Conservation (phyloP, 225 moss, liverwort and hornwort genomes). For the Straminergon stramineum region DNA sequence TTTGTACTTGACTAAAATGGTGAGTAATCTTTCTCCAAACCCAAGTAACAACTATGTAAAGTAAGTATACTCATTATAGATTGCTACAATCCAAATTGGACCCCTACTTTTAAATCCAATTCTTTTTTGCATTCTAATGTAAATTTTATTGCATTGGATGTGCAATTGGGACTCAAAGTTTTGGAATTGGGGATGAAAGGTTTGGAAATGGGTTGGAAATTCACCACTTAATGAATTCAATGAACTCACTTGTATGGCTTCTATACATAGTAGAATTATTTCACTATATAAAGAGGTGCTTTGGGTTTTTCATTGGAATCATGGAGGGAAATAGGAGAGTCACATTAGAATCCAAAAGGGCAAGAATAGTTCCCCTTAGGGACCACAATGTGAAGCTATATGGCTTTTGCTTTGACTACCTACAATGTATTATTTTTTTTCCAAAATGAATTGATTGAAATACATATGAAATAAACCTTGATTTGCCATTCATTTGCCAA, state of each 20-base stretch:
- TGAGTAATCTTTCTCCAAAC: accelerated
- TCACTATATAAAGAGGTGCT: not conserved
- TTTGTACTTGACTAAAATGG: not conserved
- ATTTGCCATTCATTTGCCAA: accelerated
- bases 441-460: accelerated
- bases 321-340: accelerated
- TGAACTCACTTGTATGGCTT: accelerated
- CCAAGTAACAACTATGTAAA: not conserved
- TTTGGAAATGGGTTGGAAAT: not conserved
- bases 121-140: not conserved
- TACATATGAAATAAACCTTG: accelerated
- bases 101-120: not conserved
- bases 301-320: not conserved
- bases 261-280: not conserved
- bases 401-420: accelerated
- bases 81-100: accelerated
- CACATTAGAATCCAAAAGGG: not conserved
- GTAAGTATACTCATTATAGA: accelerated
- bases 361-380: not conserved
- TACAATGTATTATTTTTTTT: too few species aligned
- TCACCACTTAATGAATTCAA: not conserved
- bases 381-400: not conserved
- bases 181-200: not conserved
- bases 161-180: not conserved
- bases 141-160: not conserved